Conservation (phyloP, 2,329 filamentous ascomycete genomes). For the Colletotrichum theobromicola region DNA sequence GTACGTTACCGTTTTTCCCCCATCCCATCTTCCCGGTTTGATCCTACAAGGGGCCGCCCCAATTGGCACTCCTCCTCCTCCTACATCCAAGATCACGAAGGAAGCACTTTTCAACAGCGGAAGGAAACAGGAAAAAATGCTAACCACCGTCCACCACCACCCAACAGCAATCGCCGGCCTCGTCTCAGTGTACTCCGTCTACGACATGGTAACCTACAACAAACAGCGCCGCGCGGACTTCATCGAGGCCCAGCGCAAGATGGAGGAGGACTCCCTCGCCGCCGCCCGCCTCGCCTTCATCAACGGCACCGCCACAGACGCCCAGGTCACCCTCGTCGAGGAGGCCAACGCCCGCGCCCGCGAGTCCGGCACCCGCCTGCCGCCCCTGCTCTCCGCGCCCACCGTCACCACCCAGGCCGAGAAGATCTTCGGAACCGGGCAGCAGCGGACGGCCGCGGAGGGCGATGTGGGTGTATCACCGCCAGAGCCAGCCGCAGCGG, state of each 20-base stretch:
- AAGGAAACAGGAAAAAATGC: background rate
- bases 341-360: conserved; percentile 57
- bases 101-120: background rate
- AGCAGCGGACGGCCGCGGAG: background rate
- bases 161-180: conserved; percentile 57
- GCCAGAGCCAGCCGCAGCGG: background rate
- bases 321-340: conserved; percentile 62
- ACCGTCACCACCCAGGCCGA: conserved; percentile 23
- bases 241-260: conserved; percentile 57
- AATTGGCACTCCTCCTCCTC: background rate
- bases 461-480: background rate
- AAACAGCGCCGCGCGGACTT: conserved; percentile 65
- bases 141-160: background rate
- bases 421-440: conserved; percentile 18
- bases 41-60: background rate
- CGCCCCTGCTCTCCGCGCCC: conserved; percentile 55
- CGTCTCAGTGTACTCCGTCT: conserved; percentile 63
- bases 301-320: conserved; percentile 60
- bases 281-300: conserved; percentile 66
- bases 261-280: conserved; percentile 60
- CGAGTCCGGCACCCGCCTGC: conserved; percentile 50
- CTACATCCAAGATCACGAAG: background rate
- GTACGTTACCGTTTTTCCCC: conserved; percentile 36
- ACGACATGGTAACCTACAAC: conserved; percentile 68
- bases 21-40: background rate